phyloP scores from a whole-genome alignment of 1,284 basidiomycete genomes.

The Polyporus tsugae region DNA sequence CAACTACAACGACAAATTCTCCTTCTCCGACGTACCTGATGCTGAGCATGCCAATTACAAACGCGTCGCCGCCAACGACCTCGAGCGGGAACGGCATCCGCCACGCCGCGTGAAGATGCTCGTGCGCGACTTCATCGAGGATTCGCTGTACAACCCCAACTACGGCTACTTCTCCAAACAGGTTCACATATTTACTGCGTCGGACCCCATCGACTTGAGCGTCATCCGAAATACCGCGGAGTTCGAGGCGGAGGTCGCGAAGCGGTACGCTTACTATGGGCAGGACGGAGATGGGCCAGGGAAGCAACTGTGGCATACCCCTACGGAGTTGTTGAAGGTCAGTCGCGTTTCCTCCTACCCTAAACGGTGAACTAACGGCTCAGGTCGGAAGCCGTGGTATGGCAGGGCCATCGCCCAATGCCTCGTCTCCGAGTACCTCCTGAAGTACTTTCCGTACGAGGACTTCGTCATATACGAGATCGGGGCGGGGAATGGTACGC shows the following conservation, averaged over 20 bases:
- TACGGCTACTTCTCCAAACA: slow-evolving; percentile 98
- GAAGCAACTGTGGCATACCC: slow-evolving; percentile 98
- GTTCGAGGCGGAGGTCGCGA: slow-evolving; percentile 85
- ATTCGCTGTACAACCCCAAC: slow-evolving; percentile 95
- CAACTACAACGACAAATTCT: slow-evolving; percentile 71
- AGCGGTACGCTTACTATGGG: slow-evolving; percentile 78
- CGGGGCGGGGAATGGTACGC: slow-evolving; percentile 96
- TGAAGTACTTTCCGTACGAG: slow-evolving; percentile 95
- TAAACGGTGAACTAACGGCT: slow-evolving; percentile 26
- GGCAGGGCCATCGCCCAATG: slow-evolving; percentile 91
- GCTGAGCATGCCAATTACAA: slow-evolving; percentile 63
- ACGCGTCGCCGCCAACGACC: slow-evolving; percentile 78
- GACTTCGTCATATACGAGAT: slow-evolving; percentile 97
- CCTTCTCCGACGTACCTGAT: slow-evolving; percentile 58
- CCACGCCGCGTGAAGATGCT: slow-evolving; percentile 93
- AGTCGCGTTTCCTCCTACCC: slow-evolving; percentile 35
- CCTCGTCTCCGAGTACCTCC: slow-evolving; percentile 89
- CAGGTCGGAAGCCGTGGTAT: slow-evolving; percentile 82
- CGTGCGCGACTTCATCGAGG: slow-evolving; percentile 96
- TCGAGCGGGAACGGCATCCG: slow-evolving; percentile 67
- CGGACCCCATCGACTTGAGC: slow-evolving; percentile 79
- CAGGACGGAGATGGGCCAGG: slow-evolving; percentile 77
- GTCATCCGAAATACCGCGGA: slow-evolving; percentile 73
- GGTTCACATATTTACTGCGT: slow-evolving; percentile 84
- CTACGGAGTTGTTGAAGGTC: slow-evolving; percentile 97